A percentile compares a stretch with the other conserved stretches of the same genome.
These are phyloP conservation scores for Melanogaster broomeanus DNA, from an alignment of 768 basidiomycete species.

Conservation along the genomic window DNA sequence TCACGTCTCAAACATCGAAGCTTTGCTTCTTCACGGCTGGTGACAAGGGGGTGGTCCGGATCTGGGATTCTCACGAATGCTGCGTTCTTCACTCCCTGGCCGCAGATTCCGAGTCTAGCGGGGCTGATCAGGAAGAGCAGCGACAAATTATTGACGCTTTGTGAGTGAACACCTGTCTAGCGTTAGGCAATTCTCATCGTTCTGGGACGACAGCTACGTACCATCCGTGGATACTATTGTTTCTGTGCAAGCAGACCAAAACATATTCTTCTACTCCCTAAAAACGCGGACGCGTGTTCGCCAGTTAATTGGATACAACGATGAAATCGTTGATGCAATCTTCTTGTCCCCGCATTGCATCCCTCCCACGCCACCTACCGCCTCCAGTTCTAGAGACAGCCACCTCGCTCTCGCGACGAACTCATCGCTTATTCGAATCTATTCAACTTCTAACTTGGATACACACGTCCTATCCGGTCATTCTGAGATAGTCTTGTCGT, in stretches of 20 bases:
- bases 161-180: conserved; percentile 51
- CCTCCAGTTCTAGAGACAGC: conserved; percentile 47
- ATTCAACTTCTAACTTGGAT: conserved; percentile 74
- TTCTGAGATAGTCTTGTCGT: conserved; percentile 84
- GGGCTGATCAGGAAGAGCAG: conserved; percentile 70
- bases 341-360: conserved; percentile 61
- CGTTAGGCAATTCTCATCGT: conserved; percentile 16
- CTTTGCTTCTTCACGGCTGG: conserved; percentile 88
- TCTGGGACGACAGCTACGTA: conserved; percentile 56
- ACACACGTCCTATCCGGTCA: conserved; percentile 88
- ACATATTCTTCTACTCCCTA: conserved; percentile 89
- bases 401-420: conserved; percentile 96
- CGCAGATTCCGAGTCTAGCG: conserved; percentile 33
- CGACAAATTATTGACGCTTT: conserved; percentile 79
- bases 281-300: conserved; percentile 61
- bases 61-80: conserved; percentile 82
- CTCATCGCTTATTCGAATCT: conserved; percentile 91
- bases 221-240: conserved; percentile 64
- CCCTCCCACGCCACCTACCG: conserved; percentile 17
- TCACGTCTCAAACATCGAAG: conserved; percentile 31
- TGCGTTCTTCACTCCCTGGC: conserved; percentile 62
- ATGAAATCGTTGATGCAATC: conserved; percentile 91
- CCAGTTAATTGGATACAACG: conserved; percentile 95
- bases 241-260: conserved; percentile 94
- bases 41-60: conserved; percentile 79